These are phyloP conservation scores for Colletotrichum lindemuthianum DNA, from an alignment of 2,329 filamentous ascomycete species.

Conservation along the genomic window DNA sequence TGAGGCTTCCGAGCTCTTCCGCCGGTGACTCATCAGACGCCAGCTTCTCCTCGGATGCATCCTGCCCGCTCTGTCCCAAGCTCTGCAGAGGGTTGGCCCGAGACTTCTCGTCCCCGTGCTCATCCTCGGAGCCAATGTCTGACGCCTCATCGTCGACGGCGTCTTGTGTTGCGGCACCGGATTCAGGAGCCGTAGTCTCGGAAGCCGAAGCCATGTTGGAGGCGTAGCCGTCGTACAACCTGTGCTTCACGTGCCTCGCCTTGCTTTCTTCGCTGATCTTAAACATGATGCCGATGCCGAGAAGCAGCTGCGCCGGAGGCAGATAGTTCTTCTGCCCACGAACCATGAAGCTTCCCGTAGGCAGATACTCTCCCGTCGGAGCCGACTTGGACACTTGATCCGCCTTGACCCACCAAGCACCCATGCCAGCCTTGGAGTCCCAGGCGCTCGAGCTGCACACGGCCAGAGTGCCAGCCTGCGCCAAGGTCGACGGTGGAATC, in stretches of 20 bases:
- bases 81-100: conserved; percentile 52
- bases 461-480: conserved; percentile 86
- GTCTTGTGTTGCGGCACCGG: conserved; percentile 40
- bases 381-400: conserved; percentile 91
- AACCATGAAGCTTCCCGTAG: conserved; percentile 81
- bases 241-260: conserved; percentile 80
- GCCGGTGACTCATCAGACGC: conserved; percentile 36
- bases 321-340: conserved; percentile 91
- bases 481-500: conserved; percentile 89
- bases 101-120: conserved; percentile 41
- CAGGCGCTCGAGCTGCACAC: conserved; percentile 90
- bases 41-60: conserved; percentile 42
- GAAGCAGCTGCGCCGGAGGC: conserved; percentile 84
- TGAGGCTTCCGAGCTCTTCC: conserved; percentile 29
- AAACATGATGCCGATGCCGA: conserved; percentile 90
- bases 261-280: conserved; percentile 90
- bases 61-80: conserved; percentile 39
- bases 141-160: conserved; percentile 45
- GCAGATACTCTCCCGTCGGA: conserved; percentile 81
- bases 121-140: conserved; percentile 48
- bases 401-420: conserved; percentile 93
- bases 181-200: neutral
- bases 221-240: conserved; percentile 45
- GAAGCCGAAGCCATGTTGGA: conserved; percentile 39
- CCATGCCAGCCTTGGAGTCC: conserved; percentile 97